Evolutionary conservation across 352 stramenopile genomes (phyloP), one percentile per base, ranked within the genome.

Genomic region (Phytopythium aichiense): DNA sequence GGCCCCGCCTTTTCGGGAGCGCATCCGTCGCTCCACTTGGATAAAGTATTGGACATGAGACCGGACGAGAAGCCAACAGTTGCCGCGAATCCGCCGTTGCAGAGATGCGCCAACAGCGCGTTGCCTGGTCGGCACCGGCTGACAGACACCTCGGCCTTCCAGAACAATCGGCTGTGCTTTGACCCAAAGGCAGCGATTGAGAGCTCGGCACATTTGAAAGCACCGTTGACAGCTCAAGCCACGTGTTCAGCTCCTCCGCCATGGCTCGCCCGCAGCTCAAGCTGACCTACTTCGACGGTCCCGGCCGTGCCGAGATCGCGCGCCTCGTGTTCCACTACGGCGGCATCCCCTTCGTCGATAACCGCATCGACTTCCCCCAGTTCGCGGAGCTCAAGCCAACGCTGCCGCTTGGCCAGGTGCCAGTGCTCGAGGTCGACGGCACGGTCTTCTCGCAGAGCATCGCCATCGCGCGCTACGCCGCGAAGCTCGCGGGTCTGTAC

Each of bases 231-330:
- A 46, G 33, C 52, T 4, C 52, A 58, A 58, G 52, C 31, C 2
- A 7, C 18, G 5, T 12, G 13, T 22, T 15, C 28, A 40, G 12
- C 31, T 35, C 7, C 20, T 31, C 28, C 51, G 65, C 61, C 16
- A 76, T 68, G 63, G 48, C 40, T 40, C 63, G 70, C 46, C 59
- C 59, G 12, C 51, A 70, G 31, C 35, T 89, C 56, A 84, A 83
- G 66, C 61, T 92, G 28, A 82, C 67, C 22, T 93, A 91, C 74
- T 90, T 92, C 52, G 61, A 86, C 53, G 25, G 63, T 45, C 53
- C 66, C 20, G 82, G 61, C 18, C 74, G 71, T 35, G 84, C 55
- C 6, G 82, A 92, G 69, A 38, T 82, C 25, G 22, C 75, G 22
- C 80, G 85, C 20, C 60, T 92, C n/a, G 40, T 71, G 42, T 66